Base-by-base conservation (phyloP, 2,329 filamentous ascomycete genomes). In the Ascocoryne sarcoides region DNA sequence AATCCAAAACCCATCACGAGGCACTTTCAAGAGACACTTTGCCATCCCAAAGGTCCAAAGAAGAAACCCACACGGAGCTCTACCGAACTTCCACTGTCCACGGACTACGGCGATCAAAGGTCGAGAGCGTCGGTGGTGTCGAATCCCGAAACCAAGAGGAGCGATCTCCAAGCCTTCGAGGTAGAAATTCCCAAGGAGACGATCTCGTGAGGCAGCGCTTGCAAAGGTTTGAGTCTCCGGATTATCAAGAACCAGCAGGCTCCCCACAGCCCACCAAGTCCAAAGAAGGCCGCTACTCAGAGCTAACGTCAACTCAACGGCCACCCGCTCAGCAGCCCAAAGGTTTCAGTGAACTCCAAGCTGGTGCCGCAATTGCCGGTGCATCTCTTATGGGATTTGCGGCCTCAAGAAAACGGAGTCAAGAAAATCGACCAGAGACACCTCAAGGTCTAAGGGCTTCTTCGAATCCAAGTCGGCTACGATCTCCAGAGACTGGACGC, bases 401-500 rank as follows among this genome's bases (percentile, higher is more conserved):
- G 30, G 54, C 55, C 26, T 50, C 53, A 28, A 49, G 54, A 14
- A 52, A 51, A 45, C 26, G 49, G 16, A 58, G 52, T 45, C 43
- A 46, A 54, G 57, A 58, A 48, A 47, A 51, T 23, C 47, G 56
- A 33, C 53, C 52, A n/a, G 37, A 31, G 12, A 59, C 51, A 42
- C 51, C 49, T 16, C 45, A 53, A 44, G 55, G 48, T 28, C 47
- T 51, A 37, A 46, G 50, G 45, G 54, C 55, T 28, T 39, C 46
- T 32, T 50, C 57, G 15, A 55, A 55, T 37, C 55, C 57, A 26
- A 57, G 54, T 45, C 53, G 57, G 14, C 40, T 60, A 30, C 52
- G 54, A 32, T 60, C 56, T 7, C 56, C 57, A 29, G 53, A 57
- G 42, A 44, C 46, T 20, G 58, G 68, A 26, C 71, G 79, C 58